Percentiles rank a stretch among this genome's conserved stretches.
Evolutionary conservation across 1,284 basidiomycete species (phyloP).

Genomic region (Athelia sp.): DNA sequence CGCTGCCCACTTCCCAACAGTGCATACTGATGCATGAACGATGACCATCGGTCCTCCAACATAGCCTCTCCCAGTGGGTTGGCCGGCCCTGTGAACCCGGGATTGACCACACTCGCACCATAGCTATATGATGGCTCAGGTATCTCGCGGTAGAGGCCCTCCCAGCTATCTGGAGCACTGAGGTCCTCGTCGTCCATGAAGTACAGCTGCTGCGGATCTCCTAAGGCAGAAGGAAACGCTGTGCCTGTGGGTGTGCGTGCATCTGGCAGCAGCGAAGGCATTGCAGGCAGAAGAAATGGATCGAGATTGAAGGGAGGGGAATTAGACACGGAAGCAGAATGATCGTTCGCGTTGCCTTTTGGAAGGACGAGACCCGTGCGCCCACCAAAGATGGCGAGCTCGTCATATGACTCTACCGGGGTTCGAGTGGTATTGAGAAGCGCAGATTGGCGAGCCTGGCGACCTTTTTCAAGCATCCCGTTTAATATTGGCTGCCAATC

Average conservation of each 20-base stretch:
- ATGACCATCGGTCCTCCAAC: constrained; percentile 35
- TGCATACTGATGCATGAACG: constrained; percentile 31
- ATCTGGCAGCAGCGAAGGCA: no score
- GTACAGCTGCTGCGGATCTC: not conserved
- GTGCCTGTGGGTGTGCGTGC: not conserved
- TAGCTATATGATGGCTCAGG: constrained; percentile 16
- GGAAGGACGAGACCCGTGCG: constrained; percentile 13
- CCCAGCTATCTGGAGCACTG: constrained; percentile 22
- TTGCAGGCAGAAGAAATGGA: not conserved
- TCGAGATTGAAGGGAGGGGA: not conserved
- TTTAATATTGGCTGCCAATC: constrained; percentile 30
- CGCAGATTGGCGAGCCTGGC: constrained; percentile 21
- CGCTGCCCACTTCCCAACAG: constrained; percentile 14
- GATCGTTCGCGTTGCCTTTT: not conserved
- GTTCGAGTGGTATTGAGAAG: constrained; percentile 13
- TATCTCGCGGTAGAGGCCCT: constrained; percentile 32
- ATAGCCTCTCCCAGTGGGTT: constrained; percentile 15
- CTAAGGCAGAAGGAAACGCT: not conserved
- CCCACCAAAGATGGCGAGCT: constrained; percentile 37
- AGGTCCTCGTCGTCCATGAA: constrained; percentile 1
- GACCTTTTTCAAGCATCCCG: constrained; percentile 32
- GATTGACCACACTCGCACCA: not conserved
- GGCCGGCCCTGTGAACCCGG: not conserved
- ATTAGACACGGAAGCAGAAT: constrained; percentile 2
- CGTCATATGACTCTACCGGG: constrained; percentile 17